These are phyloP conservation scores for Epichloe elymi DNA, from an alignment of 2,329 filamentous ascomycete genomes.

Conservation along the genomic window DNA sequence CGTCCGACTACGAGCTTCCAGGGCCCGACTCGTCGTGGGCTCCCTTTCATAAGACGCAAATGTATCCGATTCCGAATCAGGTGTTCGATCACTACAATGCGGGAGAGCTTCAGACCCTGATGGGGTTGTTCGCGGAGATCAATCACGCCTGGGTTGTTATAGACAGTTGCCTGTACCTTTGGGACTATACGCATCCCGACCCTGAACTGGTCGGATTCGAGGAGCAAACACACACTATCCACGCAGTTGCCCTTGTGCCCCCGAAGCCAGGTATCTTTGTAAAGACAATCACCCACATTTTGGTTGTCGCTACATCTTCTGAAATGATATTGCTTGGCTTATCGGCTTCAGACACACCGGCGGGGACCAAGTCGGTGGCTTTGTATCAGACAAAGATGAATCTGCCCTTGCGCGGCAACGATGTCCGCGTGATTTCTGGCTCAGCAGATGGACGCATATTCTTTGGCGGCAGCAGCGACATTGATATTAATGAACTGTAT, in stretches of 20 bases:
- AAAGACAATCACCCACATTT: constrained; percentile 68
- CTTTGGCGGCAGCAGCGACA: constrained; percentile 68
- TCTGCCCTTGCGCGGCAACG: constrained; percentile 60
- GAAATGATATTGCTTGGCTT: constrained; percentile 85
- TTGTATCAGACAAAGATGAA: constrained; percentile 86
- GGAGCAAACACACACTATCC: constrained; percentile 77
- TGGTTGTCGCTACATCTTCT: constrained; percentile 75
- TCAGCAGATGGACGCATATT: constrained; percentile 86
- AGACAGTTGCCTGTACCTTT: constrained; percentile 90
- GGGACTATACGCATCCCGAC: constrained; percentile 93
- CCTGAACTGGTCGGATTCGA: constrained; percentile 88
- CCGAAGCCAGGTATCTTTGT: constrained; percentile 84
- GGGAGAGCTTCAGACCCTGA: constrained; percentile 75
- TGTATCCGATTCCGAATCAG: constrained; percentile 80
- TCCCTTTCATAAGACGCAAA: constrained; percentile 77
- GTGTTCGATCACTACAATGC: constrained; percentile 89
- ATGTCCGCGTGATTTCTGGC: constrained; percentile 66
- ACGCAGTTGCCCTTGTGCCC: constrained; percentile 77
- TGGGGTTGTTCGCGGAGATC: constrained; percentile 90
- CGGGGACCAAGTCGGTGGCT: constrained; percentile 58
- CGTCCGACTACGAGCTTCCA: constrained; percentile 80
- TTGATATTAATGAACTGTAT: constrained; percentile 84
- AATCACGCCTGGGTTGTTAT: constrained; percentile 94
- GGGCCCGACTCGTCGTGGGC: constrained; percentile 57
- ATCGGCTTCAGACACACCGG: constrained; percentile 50